Conservation (phyloP, 495 filamentous ascomycete genomes). For the Lophium mytilinum region DNA sequence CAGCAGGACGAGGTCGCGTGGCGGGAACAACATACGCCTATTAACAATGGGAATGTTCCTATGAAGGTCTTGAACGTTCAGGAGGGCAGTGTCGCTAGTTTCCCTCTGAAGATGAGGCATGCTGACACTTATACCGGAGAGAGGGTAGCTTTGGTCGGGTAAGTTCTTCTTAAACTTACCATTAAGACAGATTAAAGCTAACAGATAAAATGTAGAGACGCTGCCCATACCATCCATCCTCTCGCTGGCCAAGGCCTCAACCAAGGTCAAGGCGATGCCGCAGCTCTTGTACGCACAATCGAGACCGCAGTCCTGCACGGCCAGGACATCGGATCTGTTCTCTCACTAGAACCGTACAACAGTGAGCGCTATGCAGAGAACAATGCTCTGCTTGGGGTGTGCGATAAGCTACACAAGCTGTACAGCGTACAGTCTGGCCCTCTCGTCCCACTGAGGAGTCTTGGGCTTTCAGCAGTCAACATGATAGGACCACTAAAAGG, state of each 20-base stretch:
- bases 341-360: conserved; percentile 72
- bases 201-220: conserved; percentile 42
- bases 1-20: conserved; percentile 73
- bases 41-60: conserved; percentile 46
- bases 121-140: conserved; percentile 85
- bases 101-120: conserved; percentile 85
- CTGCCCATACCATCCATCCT: conserved; percentile 90
- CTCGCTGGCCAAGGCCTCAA: conserved; percentile 93
- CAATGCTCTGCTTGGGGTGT: conserved; percentile 76
- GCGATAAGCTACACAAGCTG: conserved; percentile 89
- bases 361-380: conserved; percentile 72
- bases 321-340: conserved; percentile 59
- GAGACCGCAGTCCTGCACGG: conserved; percentile 72
- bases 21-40: conserved; percentile 62
- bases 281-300: conserved; percentile 63
- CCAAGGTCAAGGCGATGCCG: conserved; percentile 80
- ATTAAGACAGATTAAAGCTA: conserved; percentile 1
- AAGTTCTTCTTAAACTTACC: not conserved
- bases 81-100: conserved; percentile 72
- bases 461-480: conserved; percentile 73
- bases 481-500: conserved; percentile 68
- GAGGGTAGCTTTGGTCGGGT: conserved; percentile 75
- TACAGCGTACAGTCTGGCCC: conserved; percentile 71
- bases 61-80: conserved; percentile 58
- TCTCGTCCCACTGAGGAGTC: conserved; percentile 64